Evolutionary conservation across 441 rosid genomes (phyloP).

Genomic region (Mallotus japonicus): DNA sequence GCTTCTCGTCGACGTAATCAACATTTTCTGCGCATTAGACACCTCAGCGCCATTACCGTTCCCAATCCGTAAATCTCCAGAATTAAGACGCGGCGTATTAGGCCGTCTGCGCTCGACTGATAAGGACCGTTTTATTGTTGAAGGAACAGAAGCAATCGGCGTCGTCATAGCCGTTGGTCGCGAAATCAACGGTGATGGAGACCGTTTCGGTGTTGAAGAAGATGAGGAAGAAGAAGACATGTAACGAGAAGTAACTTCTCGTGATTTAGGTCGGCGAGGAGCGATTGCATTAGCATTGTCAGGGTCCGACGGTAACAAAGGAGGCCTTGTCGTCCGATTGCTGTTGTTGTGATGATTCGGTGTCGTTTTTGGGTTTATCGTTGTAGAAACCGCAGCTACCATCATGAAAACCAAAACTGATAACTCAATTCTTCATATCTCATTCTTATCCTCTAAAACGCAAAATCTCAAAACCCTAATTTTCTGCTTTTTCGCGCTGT

Average conservation of each 20-base stretch:
- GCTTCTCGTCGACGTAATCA: conserved; percentile 71
- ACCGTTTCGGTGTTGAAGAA: conserved; percentile 47
- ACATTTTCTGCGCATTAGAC: conserved; percentile 59
- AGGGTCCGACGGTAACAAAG: conserved; percentile 58
- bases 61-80: conserved; percentile 37
- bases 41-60: conserved; percentile 31
- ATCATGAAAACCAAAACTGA: conserved; percentile 23
- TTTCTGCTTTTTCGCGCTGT: background rate
- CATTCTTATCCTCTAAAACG: conserved; percentile 8
- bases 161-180: conserved; percentile 35
- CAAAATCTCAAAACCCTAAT: conserved; percentile 34
- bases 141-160: conserved; percentile 32
- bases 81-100: conserved; percentile 41
- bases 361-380: conserved; percentile 42
- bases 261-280: conserved; percentile 53
- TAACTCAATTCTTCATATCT: conserved; percentile 31
- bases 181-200: conserved; percentile 60
- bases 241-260: conserved; percentile 70
- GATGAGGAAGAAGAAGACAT: conserved; percentile 54
- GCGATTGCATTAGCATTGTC: conserved; percentile 43
- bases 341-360: conserved; percentile 1
- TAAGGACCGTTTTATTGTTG: conserved; percentile 58
- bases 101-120: conserved; percentile 64
- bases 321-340: conserved; percentile 33
- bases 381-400: conserved; percentile 68